Conservation (phyloP, 2,329 filamentous ascomycete genomes). For the Colletotrichum somersetense region DNA sequence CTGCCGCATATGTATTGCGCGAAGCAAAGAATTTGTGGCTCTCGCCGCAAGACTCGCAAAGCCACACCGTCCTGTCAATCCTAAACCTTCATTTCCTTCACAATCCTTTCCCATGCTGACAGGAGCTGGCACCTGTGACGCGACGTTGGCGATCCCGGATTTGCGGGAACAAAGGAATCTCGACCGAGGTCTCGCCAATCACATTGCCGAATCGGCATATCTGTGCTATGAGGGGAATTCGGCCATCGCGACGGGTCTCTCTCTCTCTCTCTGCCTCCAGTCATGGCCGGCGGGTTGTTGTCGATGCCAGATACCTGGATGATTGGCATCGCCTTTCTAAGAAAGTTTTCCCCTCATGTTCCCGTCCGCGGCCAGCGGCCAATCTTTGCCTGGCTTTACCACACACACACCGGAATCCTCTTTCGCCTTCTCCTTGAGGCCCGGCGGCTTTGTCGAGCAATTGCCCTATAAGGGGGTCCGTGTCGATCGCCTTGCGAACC, state of each 20-base stretch:
- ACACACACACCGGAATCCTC: slow-evolving; percentile 1
- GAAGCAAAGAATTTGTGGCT: slow-evolving; percentile 37
- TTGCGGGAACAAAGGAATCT: slow-evolving; percentile 10
- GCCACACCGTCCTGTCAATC: slow-evolving; percentile 36
- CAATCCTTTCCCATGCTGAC: slow-evolving; percentile 35
- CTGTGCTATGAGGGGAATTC: neutral
- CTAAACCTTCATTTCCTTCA: slow-evolving; percentile 37
- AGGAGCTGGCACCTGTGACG: slow-evolving; percentile 10
- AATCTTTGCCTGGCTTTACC: slow-evolving; percentile 20
- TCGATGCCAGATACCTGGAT: neutral
- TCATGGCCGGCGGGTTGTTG: neutral
- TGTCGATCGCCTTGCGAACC: slow-evolving; percentile 21
- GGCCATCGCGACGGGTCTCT: neutral
- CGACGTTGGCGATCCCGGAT: slow-evolving; percentile 26
- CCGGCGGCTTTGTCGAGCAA: neutral
- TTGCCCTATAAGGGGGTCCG: slow-evolving; percentile 4
- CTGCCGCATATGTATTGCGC: slow-evolving; percentile 19
- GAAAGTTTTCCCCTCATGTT: slow-evolving; percentile 12
- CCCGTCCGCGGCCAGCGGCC: neutral
- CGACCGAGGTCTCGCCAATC: neutral
- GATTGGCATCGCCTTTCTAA: slow-evolving; percentile 10
- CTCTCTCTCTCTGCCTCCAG: neutral
- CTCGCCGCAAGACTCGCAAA: slow-evolving; percentile 35
- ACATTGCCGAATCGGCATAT: neutral
- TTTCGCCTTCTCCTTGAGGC: neutral